Base-by-base conservation (phyloP, 441 rosid genomes). In the Eruca vesicaria region DNA sequence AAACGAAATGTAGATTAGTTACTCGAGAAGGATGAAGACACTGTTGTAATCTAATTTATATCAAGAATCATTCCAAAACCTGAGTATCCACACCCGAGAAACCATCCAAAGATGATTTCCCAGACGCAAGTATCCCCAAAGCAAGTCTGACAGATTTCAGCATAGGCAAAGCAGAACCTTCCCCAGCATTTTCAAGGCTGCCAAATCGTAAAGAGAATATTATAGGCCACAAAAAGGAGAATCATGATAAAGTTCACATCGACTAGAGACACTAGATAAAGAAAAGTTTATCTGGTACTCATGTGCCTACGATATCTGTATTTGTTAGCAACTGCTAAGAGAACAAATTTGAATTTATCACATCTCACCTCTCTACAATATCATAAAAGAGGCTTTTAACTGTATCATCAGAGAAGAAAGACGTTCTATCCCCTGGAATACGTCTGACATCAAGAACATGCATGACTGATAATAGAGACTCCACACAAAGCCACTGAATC, bases 141-240 rank as follows among this genome's bases (percentile, higher is more conserved):
- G 83, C 84, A 63, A 91, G 80, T 83, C 97, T 86, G 73, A 90
- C 81, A 56, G 97, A 90, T 85, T 97, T 90, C 75, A 96, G 85
- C 96, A 96, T 91, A 67, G 97, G 91, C 73, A 96, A 81, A 79
- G 86, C 86, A 76, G 96, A 88, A 82, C 83, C 85, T 85, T 93
- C 99, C 78, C 96, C 98, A 63, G 98, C 93, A 93, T 93, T 93
- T 83, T 96, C 97, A 78, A 96, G 99, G 80, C 99, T 96, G 84
- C 88, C 87, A 84, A 81, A 68, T 55, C 14, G 67, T 73, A 57
- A 72, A 7, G 73, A 32, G 82, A 59, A 45, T 9, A 10, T 63
- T 63, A 74, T 58, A 67, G 64, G 57, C 38, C 66, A 19, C 43
- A 9, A 33, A 19, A 60, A 19, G 19, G 31, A 21, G 16, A 56